A percentile compares a stretch with the other conserved stretches of the same genome.
Conservation (phyloP, 78 protist genomes). For the Dictyostelium firmibasis region DNA sequence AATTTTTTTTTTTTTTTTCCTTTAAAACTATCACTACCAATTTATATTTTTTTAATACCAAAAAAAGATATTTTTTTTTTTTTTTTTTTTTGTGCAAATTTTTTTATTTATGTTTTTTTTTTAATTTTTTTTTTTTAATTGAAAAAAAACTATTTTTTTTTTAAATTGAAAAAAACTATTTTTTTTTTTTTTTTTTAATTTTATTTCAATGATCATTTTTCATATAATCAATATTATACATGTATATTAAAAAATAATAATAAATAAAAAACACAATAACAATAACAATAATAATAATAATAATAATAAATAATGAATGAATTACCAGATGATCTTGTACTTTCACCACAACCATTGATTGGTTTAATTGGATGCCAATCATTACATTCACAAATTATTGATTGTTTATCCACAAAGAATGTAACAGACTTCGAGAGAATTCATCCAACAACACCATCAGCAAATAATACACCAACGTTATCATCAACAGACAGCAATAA, state of each 20-base stretch:
- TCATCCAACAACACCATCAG: conserved; percentile 49
- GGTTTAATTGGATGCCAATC: conserved; percentile 25
- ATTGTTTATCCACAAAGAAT: conserved; percentile 24
- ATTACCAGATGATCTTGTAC: conserved; percentile 61
- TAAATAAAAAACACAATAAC: background rate
- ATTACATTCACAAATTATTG: conserved; percentile 36
- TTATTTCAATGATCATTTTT: background rate
- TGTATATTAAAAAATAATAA: background rate
- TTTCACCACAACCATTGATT: conserved; percentile 41
- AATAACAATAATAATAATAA: no score
- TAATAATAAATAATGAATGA: conserved; percentile 53
- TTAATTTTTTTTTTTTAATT: background rate
- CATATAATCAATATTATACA: background rate
- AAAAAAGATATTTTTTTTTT: background rate
- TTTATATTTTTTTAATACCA: no score
- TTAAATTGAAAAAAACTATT: background rate
- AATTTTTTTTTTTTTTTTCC: background rate
- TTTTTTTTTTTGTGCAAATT: background rate
- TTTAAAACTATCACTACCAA: no score
- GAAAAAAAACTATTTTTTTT: no score
- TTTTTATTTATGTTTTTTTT: background rate
- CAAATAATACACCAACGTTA: background rate
- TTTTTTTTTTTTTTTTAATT: background rate
- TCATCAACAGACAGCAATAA: background rate
- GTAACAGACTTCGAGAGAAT: conserved; percentile 23